Conservation (phyloP, 306 rosid genomes). For the Oxytropis ochrocephala region DNA sequence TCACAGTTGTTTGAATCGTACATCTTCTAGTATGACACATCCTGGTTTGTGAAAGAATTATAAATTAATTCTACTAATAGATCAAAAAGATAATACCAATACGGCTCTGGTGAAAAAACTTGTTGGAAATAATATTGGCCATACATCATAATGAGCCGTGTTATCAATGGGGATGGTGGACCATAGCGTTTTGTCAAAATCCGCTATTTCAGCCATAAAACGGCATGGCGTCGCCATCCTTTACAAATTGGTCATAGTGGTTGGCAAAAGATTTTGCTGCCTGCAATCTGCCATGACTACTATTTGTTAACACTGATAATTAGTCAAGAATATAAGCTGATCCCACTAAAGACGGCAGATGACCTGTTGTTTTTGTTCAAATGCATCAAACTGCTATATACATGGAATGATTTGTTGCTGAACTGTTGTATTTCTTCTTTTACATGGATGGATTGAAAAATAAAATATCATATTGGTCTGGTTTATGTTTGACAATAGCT, state of each 20-base stretch:
- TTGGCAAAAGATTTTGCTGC: no score
- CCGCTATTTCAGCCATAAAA: no score
- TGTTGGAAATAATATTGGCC: background rate
- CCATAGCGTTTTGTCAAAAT: no score
- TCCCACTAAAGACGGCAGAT: background rate
- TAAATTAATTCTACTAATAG: background rate
- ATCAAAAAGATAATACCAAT: background rate
- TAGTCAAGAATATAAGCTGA: background rate
- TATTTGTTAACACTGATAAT: background rate
- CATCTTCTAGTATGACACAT: background rate
- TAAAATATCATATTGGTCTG: background rate
- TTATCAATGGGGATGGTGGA: no score
- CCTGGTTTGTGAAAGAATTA: background rate
- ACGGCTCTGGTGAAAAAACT: background rate
- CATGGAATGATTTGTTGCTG: background rate
- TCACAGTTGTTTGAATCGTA: background rate
- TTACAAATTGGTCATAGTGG: no score
- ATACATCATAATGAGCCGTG: background rate
- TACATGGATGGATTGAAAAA: background rate
- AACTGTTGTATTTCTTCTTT: background rate
- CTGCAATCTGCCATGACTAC: no score
- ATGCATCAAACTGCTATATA: background rate
- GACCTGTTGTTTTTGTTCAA: background rate
- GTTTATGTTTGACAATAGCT: background rate
- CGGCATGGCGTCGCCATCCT: no score